Conservation (phyloP, 305 asterid genomes). For the Fraxinus sp. region DNA sequence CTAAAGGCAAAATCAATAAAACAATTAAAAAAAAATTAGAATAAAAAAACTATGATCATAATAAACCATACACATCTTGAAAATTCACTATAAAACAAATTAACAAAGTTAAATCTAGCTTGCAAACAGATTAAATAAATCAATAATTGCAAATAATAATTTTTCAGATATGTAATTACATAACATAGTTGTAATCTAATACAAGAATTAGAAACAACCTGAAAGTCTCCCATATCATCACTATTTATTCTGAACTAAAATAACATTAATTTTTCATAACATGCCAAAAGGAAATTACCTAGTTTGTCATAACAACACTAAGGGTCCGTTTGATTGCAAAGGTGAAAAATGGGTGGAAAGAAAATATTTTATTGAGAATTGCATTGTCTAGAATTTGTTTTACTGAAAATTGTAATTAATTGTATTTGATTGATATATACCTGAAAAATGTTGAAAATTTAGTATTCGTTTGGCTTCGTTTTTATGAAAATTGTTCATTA, state of each 20-base stretch:
- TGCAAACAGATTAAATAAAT: not conserved
- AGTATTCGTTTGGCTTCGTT: too few species aligned
- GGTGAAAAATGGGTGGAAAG: too few species aligned
- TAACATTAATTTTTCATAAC: not conserved
- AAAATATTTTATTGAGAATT: too few species aligned
- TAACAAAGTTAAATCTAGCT: not conserved
- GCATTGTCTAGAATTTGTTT: too few species aligned
- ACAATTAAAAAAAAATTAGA: not conserved
- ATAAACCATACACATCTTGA: not conserved
- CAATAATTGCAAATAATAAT: not conserved
- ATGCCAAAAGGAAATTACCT: not conserved
- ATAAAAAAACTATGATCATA: not conserved
- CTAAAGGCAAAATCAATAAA: not conserved
- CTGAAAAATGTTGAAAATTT: too few species aligned
- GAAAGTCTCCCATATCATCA: not conserved
- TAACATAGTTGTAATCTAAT: not conserved
- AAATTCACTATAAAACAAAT: not conserved
- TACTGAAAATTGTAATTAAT: too few species aligned
- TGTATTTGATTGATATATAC: too few species aligned
- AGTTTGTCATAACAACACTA: not conserved
- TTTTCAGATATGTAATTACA: not conserved
- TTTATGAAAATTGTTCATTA: too few species aligned
- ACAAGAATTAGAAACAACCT: not conserved
- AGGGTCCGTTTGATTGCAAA: too few species aligned
- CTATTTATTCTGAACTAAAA: not conserved